Evolutionary conservation across 306 rosid genomes (phyloP), one percentile per base, ranked within the genome.

Genomic region (Parietaria judaica): DNA sequence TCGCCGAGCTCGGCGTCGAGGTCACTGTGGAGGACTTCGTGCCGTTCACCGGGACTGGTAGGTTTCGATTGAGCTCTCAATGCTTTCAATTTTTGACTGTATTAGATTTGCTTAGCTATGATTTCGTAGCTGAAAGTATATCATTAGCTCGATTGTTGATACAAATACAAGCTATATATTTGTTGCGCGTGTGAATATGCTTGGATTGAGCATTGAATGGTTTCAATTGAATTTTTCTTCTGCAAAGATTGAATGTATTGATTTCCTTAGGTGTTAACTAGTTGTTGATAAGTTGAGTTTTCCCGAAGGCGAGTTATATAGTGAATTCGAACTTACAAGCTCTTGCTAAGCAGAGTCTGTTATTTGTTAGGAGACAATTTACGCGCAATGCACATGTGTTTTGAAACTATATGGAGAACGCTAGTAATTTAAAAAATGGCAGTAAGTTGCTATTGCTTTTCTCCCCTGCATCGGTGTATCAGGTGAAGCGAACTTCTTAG

Each of bases 21-120:
- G 91, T 84, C 68, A 80, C 94, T 10, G 88, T 81, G 50, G 88
- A 84, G 34, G 98, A 92, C 74, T 92, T 92, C 64, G 75, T 88
- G 43, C 98, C 98, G 11, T 88, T 92, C 81, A 86, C 64, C 81
- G 96, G 98, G 72, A 92, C 95, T n/a, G 98, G 98, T 88, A 74
- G 8, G 63, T 50, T 37, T 39, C 9, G 5, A 1, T 63, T 55
- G 38, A 7, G 14, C 36, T 23, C 11, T 47, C 15, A 4, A 6
- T 13, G 44, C 16, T 5, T 36, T 36, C 8, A 8, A 49, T 49
- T 49, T 7, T 49, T 49, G 14, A n/a, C n/a, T 7, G 53, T 5
- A 49, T 11, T 49, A 11, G 53, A 10, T 49, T 11, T 49, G 2
- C 53, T 5, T 49, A n/a, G 13, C 5, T 49, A 7, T n/a, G 53